A percentile compares a stretch with the other conserved stretches of the same genome.
These are phyloP conservation scores for Erucastrum elatum DNA, from an alignment of 345 rosid species.

Conservation along the genomic window DNA sequence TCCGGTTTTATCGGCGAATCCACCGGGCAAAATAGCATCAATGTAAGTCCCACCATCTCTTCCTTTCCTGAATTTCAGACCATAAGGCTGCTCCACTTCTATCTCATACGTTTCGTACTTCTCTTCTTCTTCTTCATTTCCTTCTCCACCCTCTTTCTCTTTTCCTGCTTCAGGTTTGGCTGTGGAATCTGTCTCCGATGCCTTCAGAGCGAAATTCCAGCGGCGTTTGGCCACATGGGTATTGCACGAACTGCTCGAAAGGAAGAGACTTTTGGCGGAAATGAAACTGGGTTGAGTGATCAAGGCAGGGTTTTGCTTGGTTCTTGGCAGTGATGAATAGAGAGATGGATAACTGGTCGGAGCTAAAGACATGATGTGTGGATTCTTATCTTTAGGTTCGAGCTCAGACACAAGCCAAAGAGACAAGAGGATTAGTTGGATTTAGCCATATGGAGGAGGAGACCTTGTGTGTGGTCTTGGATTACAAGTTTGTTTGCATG, in stretches of 20 bases:
- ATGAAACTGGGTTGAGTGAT: constrained; percentile 38
- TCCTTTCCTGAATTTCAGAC: constrained; percentile 81
- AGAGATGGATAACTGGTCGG: constrained; percentile 54
- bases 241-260: constrained; percentile 37
- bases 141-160: constrained; percentile 18
- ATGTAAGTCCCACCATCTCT: constrained; percentile 91
- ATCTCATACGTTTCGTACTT: constrained; percentile 79
- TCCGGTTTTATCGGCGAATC: constrained; percentile 76
- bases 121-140: constrained; percentile 46
- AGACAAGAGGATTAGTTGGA: constrained; percentile 26
- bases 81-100: constrained; percentile 80
- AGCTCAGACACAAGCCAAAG: constrained; percentile 31
- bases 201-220: constrained; percentile 43
- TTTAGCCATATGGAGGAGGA: constrained; percentile 6
- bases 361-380: constrained; percentile 69
- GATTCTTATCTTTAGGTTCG: neutral
- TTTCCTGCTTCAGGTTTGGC: constrained; percentile 42
- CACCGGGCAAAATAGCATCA: constrained; percentile 84
- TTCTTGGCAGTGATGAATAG: constrained; percentile 54
- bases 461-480: constrained; percentile 37
- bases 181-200: constrained; percentile 61
- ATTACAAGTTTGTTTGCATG: constrained; percentile 36
- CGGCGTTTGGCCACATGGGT: constrained; percentile 49
- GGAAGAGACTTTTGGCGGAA: constrained; percentile 35
- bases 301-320: constrained; percentile 34